These are phyloP conservation scores for Houttuynia cordata DNA, from an alignment of 164 flowering plant genomes.

Conservation along the genomic window DNA sequence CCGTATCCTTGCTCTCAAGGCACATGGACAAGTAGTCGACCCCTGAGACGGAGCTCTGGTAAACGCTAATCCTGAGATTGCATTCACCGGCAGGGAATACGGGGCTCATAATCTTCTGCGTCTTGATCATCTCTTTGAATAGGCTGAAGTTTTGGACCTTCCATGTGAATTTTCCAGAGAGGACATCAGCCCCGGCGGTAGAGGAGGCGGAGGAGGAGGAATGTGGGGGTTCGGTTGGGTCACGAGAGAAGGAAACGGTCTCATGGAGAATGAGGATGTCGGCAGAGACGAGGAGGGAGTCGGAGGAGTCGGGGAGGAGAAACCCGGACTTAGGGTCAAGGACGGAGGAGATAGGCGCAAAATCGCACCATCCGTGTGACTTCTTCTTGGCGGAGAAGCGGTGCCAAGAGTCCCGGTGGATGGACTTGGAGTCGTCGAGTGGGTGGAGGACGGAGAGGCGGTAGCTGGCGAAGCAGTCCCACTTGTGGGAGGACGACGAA, in stretches of 20 bases:
- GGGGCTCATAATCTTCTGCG: constrained; percentile 97
- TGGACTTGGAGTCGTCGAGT: constrained; percentile 50
- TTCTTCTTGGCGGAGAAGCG: constrained; percentile 84
- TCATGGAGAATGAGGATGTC: constrained; percentile 80
- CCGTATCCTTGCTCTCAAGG: constrained; percentile 93
- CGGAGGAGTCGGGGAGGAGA: constrained; percentile 38
- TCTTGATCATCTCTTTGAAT: constrained; percentile 90
- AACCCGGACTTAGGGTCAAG: constrained; percentile 60
- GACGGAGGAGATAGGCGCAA: constrained; percentile 53
- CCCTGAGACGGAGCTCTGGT: constrained; percentile 80
- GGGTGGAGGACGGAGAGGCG: constrained; percentile 58
- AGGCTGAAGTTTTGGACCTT: constrained; percentile 84
- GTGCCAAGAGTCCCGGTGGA: constrained; percentile 87
- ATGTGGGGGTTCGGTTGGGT: constrained; percentile 8
- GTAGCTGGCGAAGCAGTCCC: constrained; percentile 92
- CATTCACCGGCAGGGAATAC: constrained; percentile 91
- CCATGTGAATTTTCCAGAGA: constrained; percentile 92
- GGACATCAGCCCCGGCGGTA: constrained; percentile 42
- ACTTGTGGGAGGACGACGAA: constrained; percentile 61
- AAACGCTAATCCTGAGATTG: constrained; percentile 84
- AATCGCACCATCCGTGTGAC: constrained; percentile 98
- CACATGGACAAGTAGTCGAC: constrained; percentile 85
- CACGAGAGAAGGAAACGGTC: constrained; percentile 50
- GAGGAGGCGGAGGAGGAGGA: constrained; percentile 18
- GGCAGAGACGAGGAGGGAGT: constrained; percentile 57